Conservation (phyloP, 2,329 filamentous ascomycete species). For the Aspergillus tamarii region DNA sequence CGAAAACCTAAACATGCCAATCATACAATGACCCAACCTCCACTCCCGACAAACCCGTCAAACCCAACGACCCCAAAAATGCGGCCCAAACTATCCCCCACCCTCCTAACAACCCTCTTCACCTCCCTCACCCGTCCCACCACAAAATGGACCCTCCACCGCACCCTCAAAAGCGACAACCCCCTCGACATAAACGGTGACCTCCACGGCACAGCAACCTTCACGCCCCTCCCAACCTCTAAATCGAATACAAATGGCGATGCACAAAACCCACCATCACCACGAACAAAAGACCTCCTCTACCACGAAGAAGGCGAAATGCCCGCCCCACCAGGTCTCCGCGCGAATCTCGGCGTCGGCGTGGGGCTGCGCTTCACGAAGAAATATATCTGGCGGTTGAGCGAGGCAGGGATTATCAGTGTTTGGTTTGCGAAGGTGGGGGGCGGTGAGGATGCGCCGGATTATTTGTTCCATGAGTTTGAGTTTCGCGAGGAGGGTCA, state of each 20-base stretch:
- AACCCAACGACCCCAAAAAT: background rate
- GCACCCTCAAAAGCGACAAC: constrained; percentile 46
- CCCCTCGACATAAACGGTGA: constrained; percentile 45
- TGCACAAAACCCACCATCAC: background rate
- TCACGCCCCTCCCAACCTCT: constrained; percentile 28
- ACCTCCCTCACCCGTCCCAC: constrained; percentile 31
- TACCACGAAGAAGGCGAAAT: constrained; percentile 50
- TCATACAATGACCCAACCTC: background rate
- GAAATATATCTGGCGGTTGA: constrained; percentile 50
- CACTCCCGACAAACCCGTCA: background rate
- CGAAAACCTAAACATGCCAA: background rate
- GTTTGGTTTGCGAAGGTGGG: constrained; percentile 50
- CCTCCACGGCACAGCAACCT: constrained; percentile 44
- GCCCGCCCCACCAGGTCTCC: constrained; percentile 21
- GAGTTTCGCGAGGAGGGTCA: constrained; percentile 30
- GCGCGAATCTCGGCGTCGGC: constrained; percentile 7
- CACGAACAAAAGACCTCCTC: constrained; percentile 35
- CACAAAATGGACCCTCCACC: constrained; percentile 40
- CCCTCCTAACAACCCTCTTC: constrained; percentile 19
- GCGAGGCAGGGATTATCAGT: constrained; percentile 36
- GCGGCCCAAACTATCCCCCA: background rate
- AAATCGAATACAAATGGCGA: background rate
- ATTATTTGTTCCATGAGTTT: constrained; percentile 51
- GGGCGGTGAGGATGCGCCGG: constrained; percentile 31
- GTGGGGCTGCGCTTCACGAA: constrained; percentile 41